phyloP scores from a whole-genome alignment of 176 grass and related monocot genomes.

The Eleusine coracana region DNA sequence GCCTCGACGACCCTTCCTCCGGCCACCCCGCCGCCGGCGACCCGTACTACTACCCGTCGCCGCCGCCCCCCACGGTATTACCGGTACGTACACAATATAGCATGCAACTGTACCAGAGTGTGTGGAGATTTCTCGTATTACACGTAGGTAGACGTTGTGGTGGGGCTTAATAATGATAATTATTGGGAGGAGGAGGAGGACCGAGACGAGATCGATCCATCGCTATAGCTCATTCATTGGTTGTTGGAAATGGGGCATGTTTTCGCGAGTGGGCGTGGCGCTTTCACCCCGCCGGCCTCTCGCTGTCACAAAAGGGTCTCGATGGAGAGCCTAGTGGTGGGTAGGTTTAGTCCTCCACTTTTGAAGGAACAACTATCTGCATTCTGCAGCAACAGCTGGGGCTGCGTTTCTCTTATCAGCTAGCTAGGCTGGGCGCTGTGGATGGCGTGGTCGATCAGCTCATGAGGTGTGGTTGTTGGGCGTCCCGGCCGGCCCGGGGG shows the following conservation, averaged over 20 bases:
- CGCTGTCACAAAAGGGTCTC: constrained; percentile 36
- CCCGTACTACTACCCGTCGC: constrained; percentile 25
- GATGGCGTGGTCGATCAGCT: not conserved
- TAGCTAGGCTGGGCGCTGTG: too few species aligned
- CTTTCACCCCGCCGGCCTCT: constrained; percentile 29
- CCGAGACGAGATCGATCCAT: not conserved
- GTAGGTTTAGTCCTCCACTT: constrained; percentile 43
- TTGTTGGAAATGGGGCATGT: constrained; percentile 36
- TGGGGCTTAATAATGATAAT: not conserved
- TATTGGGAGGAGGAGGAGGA: not conserved
- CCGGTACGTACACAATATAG: constrained; percentile 42
- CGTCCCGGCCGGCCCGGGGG: not conserved
- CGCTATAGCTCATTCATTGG: not conserved
- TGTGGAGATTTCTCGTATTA: not conserved
- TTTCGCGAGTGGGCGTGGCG: constrained; percentile 36
- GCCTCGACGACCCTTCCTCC: constrained; percentile 52
- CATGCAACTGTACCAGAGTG: constrained; percentile 4
- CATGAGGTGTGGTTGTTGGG: not conserved
- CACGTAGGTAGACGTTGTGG: not conserved
- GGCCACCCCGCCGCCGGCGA: not conserved
- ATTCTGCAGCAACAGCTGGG: not conserved
- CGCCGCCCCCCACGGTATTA: constrained; percentile 40
- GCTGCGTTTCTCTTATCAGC: not conserved
- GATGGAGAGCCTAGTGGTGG: constrained; percentile 1
- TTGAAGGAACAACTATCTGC: constrained; percentile 7